Conservation (phyloP, 176 grass and related monocot genomes). For the Thalia dealbata region DNA sequence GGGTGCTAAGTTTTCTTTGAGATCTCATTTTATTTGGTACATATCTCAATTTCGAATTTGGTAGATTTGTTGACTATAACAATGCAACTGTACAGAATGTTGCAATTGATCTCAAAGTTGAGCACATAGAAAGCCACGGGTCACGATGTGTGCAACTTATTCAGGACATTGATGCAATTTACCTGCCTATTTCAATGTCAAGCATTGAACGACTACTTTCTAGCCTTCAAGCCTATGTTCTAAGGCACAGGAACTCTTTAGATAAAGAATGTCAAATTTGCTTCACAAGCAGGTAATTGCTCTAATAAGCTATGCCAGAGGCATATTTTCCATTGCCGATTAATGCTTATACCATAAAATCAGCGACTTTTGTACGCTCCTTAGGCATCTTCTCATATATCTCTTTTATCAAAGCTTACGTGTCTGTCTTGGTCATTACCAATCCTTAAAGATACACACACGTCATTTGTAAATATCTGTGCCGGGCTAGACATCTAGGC, state of each 20-base stretch:
- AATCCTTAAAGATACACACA: too few relatives aligned
- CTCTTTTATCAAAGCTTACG: too few relatives aligned
- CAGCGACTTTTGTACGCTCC: too few relatives aligned
- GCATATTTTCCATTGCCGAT: neutral
- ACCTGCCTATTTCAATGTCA: constrained; percentile 29
- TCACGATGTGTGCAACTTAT: constrained; percentile 28
- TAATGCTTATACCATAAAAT: neutral
- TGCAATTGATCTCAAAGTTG: constrained; percentile 38
- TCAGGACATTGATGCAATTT: constrained; percentile 36
- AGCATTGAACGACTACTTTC: constrained; percentile 38
- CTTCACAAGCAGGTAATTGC: constrained; percentile 38
- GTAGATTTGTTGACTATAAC: constrained; percentile 8
- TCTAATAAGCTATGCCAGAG: neutral
- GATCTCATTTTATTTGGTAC: constrained; percentile 19
- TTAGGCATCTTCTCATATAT: too few relatives aligned
- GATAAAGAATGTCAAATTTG: constrained; percentile 38
- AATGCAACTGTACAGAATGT: constrained; percentile 39
- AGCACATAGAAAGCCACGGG: constrained; percentile 28
- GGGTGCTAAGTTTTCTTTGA: constrained; percentile 1
- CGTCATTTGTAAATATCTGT: too few relatives aligned
- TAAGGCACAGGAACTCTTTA: constrained; percentile 41
- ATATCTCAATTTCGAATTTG: constrained; percentile 8
- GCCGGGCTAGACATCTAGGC: constrained; percentile 1
- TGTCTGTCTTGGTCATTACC: too few relatives aligned
- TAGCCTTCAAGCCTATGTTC: constrained; percentile 46